phyloP scores from a whole-genome alignment of 1,139 yeast species.

The Yamadazyma friedrichii region DNA sequence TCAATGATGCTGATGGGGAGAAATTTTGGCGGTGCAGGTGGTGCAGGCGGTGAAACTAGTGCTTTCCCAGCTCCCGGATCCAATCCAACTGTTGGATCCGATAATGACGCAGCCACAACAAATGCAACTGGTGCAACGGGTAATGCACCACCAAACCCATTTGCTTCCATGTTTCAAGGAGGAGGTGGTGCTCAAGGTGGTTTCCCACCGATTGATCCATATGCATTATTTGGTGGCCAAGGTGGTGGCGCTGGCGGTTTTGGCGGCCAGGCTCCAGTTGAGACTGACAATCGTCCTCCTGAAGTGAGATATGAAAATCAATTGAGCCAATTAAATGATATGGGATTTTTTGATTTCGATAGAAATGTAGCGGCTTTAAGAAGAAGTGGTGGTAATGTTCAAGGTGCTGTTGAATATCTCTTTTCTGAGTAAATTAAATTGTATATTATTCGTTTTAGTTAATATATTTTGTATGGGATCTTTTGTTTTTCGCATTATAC shows the following conservation, averaged over 20 bases:
- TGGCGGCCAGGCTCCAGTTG: constrained; percentile 19
- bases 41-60: constrained; percentile 10
- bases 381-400: constrained; percentile 95
- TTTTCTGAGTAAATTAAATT: constrained; percentile 26
- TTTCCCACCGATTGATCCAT: constrained; percentile 38
- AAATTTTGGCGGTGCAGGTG: constrained; percentile 37
- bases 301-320: constrained; percentile 93
- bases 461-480: background rate
- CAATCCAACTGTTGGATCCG: constrained; percentile 35
- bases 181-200: constrained; percentile 32
- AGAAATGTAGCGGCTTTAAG: constrained; percentile 87
- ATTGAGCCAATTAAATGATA: constrained; percentile 88
- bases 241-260: constrained; percentile 18
- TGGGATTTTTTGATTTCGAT: constrained; percentile 95
- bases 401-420: constrained; percentile 91
- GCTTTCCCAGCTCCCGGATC: constrained; percentile 61
- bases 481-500: too few species aligned
- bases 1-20: constrained; percentile 75
- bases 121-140: constrained; percentile 18
- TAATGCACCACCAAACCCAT: constrained; percentile 46
- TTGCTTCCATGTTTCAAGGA: constrained; percentile 43
- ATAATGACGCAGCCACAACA: constrained; percentile 13
- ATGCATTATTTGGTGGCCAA: constrained; percentile 44
- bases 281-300: constrained; percentile 84
- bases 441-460: background rate